Base-by-base conservation (phyloP, 2,329 filamentous ascomycete genomes). In the Colletotrichum musae region DNA sequence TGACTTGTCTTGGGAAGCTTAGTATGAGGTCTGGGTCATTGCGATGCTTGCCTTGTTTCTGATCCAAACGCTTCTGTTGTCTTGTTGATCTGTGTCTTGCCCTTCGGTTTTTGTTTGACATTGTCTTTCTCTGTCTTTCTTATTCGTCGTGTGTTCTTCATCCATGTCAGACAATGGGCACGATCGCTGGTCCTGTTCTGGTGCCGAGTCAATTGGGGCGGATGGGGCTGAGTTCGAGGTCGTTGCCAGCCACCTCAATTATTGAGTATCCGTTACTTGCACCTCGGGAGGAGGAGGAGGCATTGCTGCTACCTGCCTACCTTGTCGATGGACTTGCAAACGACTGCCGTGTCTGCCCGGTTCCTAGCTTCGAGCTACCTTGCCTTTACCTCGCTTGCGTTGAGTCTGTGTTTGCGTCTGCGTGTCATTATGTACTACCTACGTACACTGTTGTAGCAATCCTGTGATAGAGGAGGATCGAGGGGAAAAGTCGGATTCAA, bases 161-260 rank as follows among this genome's bases (percentile, higher is more conserved):
- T 54, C 32, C 39, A 62, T 36, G 16, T 39, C 50, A 62, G 41
- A 62, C 59, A 54, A 54, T 48, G 51, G 59, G 59, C n/a, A 39
- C 32, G 18, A 18, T 18, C 18, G 26, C 47, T 54, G 50, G 50
- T 39, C 5, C 15, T 24, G 39, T 41, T 5, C 13, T 32, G 47
- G 59, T 54, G 59, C 59, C 59, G 59, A 62, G 59, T 62, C 39
- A 62, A 62, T 62, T 16, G 21, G n/a, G 18, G 45, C 18, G 16
- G 47, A 12, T 48, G n/a, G 58, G 47, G 36, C 43, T 43, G 47
- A 18, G 24, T 51, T 52, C 54, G 41, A 68, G 32, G 66, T 50
- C 58, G 32, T 16, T 56, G 36, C 66, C 67, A 70, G 51, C 63
- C 67, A 70, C 67, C 67, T 39, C 26, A 52, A 57, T 70, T 36